Evolutionary conservation across 805 yeast species (phyloP), one percentile per base, ranked within the genome.

Genomic region (Barnettozyma wickerhamii): DNA sequence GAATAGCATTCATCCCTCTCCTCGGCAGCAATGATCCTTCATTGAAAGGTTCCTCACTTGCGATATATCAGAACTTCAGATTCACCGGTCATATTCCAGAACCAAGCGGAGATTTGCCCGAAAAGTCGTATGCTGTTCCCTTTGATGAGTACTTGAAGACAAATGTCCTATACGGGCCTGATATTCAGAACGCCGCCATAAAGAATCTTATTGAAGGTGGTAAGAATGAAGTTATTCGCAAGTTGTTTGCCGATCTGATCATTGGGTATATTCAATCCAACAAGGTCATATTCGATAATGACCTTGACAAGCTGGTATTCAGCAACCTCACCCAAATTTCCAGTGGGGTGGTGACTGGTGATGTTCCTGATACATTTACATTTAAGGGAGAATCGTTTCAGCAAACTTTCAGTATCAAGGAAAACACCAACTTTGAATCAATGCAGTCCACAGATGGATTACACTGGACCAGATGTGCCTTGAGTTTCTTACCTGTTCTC

Each of bases 391-490:
- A 38, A 4, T 33, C 45, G 10, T 49, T 56, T 34, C 19, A 35
- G 1, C 59, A 56, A 37, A 28, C 46, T 2, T 56, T 56, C 37
- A 38, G 48, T 19, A 40, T 53, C 14, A 28, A 32, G 2, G 33
- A 32, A 2, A 36, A 40, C 10, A 33, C 33, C 6, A 47, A 51
- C 13, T 17, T 37, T 9, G 46, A 46, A 5, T 19, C 15, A 7
- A 4, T 53, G 7, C 15, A 28, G 3, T 55, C 61, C 1, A 29
- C 40, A 4, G 33, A 44, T 12, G 49, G 39, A 6, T 50, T 46
- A 19, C 26, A 19, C 23, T 56, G 59, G 60, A 46, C 53, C 7
- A 51, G 59, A 28, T 56, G 61, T 33, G 28, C 50, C 7, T 28
- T 56, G 3, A 53, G 56, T 2, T 47, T 47, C 23, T 27, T 56